Conservation (phyloP, 768 basidiomycete genomes). For the Leccinellum luteum region DNA sequence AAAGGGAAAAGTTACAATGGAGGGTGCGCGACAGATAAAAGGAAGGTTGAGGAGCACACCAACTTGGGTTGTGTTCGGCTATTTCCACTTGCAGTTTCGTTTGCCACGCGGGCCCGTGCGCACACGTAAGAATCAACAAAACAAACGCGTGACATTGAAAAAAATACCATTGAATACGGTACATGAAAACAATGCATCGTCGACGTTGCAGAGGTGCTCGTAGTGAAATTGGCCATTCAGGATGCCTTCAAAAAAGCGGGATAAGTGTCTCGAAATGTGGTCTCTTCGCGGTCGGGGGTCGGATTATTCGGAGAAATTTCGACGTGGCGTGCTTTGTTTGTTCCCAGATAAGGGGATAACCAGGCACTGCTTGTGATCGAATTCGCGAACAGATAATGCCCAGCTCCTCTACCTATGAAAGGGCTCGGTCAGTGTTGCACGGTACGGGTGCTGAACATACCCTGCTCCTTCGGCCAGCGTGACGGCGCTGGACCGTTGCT, state of each 20-base stretch:
- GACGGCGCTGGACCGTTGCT: not conserved
- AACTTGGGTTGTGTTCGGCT: slow-evolving; percentile 40
- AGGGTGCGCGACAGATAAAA: slow-evolving; percentile 37
- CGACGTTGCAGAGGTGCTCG: slow-evolving; percentile 20
- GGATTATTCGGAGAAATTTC: slow-evolving; percentile 13
- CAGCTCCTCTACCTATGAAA: not conserved
- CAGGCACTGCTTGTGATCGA: slow-evolving; percentile 26
- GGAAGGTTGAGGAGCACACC: slow-evolving; percentile 40
- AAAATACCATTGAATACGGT: slow-evolving; percentile 31
- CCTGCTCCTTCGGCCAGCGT: not conserved
- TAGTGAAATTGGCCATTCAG: slow-evolving; percentile 11
- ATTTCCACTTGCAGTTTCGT: slow-evolving; percentile 39
- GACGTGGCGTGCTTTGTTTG: slow-evolving; percentile 31
- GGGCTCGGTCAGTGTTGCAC: slow-evolving; percentile 2
- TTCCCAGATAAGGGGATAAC: slow-evolving; percentile 28
- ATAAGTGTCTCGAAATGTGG: not conserved
- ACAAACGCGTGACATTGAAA: slow-evolving; percentile 29
- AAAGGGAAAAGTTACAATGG: slow-evolving; percentile 17
- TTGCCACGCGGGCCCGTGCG: slow-evolving; percentile 41
- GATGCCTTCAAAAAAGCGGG: slow-evolving; percentile 12
- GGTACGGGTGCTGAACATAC: slow-evolving; percentile 11
- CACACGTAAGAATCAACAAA: slow-evolving; percentile 39
- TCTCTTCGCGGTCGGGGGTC: slow-evolving; percentile 1
- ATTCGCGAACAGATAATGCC: slow-evolving; percentile 9
- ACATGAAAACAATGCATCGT: slow-evolving; percentile 27